phyloP scores from a whole-genome alignment of 2,329 filamentous ascomycete species.

The Chaetomiaceae sp. region DNA sequence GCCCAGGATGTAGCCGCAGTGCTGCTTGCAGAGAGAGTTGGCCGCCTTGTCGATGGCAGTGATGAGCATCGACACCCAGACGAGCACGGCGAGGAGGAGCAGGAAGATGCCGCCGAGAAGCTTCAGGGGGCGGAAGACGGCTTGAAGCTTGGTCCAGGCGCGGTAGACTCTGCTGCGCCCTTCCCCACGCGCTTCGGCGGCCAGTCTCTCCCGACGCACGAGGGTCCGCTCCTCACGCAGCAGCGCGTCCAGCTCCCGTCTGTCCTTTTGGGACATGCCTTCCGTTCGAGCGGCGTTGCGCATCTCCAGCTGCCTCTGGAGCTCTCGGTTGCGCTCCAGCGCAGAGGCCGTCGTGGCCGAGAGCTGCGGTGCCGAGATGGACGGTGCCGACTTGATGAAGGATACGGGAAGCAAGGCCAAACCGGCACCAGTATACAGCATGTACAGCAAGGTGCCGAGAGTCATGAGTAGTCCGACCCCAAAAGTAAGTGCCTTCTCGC shows the following conservation, averaged over 20 bases:
- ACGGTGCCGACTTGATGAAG: constrained; percentile 85
- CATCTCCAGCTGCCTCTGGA: constrained; percentile 84
- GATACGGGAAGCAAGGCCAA: constrained; percentile 83
- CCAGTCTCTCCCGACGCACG: constrained; percentile 79
- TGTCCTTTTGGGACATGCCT: constrained; percentile 75
- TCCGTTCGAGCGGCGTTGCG: constrained; percentile 71
- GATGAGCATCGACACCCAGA: constrained; percentile 90
- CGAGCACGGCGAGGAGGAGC: constrained; percentile 64
- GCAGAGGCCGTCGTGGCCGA: constrained; percentile 71
- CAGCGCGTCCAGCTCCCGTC: constrained; percentile 79
- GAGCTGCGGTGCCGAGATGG: constrained; percentile 74
- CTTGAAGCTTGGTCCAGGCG: constrained; percentile 72
- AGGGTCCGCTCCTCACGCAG: constrained; percentile 88
- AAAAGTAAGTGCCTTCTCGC: constrained; percentile 88
- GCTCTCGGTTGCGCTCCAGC: constrained; percentile 81
- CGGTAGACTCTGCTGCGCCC: constrained; percentile 68
- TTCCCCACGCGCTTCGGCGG: constrained; percentile 73
- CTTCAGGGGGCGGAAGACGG: constrained; percentile 81
- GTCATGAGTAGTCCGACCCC: constrained; percentile 82
- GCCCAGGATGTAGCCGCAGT: constrained; percentile 87
- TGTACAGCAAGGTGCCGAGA: constrained; percentile 77
- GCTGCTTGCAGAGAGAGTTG: constrained; percentile 85
- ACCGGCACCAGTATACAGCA: constrained; percentile 82
- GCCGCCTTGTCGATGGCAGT: constrained; percentile 94
- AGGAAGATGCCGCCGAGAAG: constrained; percentile 77